Evolutionary conservation across 768 basidiomycete genomes (phyloP).

Genomic region (Sutorius australiensis): DNA sequence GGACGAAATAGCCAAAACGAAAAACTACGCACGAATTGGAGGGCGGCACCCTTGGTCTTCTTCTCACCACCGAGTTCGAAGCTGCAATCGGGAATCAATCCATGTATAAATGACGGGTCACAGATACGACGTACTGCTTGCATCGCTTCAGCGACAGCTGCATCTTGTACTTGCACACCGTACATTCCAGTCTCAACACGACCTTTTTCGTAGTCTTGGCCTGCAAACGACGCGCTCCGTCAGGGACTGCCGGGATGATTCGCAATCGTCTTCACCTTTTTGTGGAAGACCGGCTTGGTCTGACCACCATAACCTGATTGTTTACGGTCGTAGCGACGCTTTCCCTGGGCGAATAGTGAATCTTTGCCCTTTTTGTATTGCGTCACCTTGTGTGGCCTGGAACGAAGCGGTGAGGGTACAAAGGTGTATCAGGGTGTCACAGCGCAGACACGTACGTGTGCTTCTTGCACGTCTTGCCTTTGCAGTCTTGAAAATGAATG

Average conservation of each 20-base stretch:
- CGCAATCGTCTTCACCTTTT: constrained; percentile 57
- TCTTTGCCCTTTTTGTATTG: constrained; percentile 99
- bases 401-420: not conserved
- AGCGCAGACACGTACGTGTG: constrained; percentile 69
- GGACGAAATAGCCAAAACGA: not conserved
- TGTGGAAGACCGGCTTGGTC: constrained; percentile 99
- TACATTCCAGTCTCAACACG: constrained; percentile 96
- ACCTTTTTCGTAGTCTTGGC: constrained; percentile 99
- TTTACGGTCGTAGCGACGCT: constrained; percentile 99
- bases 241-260: not conserved
- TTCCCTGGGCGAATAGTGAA: constrained; percentile 96
- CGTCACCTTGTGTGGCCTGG: constrained; percentile 98
- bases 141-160: constrained; percentile 94
- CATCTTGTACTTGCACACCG: constrained; percentile 98
- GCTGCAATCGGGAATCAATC: constrained; percentile 38
- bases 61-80: constrained; percentile 99
- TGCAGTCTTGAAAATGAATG: constrained; percentile 64
- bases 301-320: constrained; percentile 99
- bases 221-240: constrained; percentile 34
- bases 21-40: constrained; percentile 74
- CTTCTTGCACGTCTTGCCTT: constrained; percentile 95
- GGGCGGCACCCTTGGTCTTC: constrained; percentile 97
- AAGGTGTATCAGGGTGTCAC: not conserved
- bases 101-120: not conserved
- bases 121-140: constrained; percentile 78